Base-by-base conservation (phyloP, 1,139 yeast species). In the Debaryomyces psychrophilus region DNA sequence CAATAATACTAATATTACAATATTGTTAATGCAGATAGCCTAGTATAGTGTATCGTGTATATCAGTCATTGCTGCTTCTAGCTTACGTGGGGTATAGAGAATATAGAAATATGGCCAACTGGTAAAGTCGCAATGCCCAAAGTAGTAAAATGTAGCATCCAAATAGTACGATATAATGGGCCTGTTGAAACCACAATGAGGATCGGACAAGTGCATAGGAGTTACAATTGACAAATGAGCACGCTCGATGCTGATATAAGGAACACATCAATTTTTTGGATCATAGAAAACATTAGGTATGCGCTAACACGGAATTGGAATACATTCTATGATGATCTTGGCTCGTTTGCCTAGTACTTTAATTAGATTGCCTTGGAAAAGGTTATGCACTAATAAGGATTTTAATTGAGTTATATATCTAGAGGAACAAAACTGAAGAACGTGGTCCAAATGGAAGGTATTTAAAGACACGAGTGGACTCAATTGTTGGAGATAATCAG, bases 281-380 rank as follows among this genome's bases (percentile, higher is more conserved):
- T 14, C 11, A 7, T 14, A n/a, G 25, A 8, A 3, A 9, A 15
- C 15, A 26, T 15, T 5, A 37, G 8, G 25, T 38, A 38, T 38
- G 41, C 41, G 41, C 41, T 38, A 38, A 38, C 15, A 28, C n/a
- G 41, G 41, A 27, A 25, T 25, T 37, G 18, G 11, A 25, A 7
- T 27, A 20, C 6, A 28, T 11, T 22, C 9, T 25, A 20, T 20
- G 14, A 5, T 17, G 4, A 5, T 15, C 7, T 7, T n/a, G 12
- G 11, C 3, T 26, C 22, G 26, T 23, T 26, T 25, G 11, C 31
- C 4, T 20, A 5, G 7, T 18, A 12, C n/a, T 33, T 20, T 33
- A 15, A 31, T 18, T 31, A 22, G 22, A 15, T 17, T 17, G 7
- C 17, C 4, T 14, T 15, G 1, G 36, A 6, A 18, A 33, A 11